These are phyloP conservation scores for Escallonia herrerae DNA, from an alignment of 129 eudicot genomes.

Conservation along the genomic window DNA sequence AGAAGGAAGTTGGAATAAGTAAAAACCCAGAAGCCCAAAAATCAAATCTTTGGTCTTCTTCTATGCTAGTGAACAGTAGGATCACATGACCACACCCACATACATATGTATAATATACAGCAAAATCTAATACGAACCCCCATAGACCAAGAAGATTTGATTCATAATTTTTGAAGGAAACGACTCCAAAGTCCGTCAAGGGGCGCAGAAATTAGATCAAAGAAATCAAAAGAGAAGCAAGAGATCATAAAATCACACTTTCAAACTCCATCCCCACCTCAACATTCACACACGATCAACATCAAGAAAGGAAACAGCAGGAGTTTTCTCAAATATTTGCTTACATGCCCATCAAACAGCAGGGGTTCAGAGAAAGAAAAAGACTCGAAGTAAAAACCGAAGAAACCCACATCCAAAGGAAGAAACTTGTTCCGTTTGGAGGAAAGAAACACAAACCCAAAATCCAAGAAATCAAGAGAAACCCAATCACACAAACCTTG, in stretches of 20 bases:
- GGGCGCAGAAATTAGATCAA: not conserved
- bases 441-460: no score
- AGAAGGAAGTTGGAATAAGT: slow-evolving; percentile 7
- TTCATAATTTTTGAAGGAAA: not conserved
- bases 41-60: slow-evolving; percentile 26
- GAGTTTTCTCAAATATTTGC: no score
- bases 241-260: slow-evolving; percentile 19
- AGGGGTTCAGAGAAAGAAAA: no score
- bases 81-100: slow-evolving; percentile 3
- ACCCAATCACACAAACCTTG: no score
- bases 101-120: not conserved
- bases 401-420: no score
- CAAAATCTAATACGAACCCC: not conserved
- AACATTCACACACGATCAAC: no score
- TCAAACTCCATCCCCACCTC: no score
- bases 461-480: no score
- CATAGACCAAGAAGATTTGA: slow-evolving; percentile 20
- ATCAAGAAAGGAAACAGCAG: no score
- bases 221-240: slow-evolving; percentile 4
- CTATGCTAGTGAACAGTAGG: slow-evolving; percentile 25
- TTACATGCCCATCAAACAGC: no score
- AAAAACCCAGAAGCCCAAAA: slow-evolving; percentile 16
- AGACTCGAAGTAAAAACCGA: no score
- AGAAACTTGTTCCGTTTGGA: no score
- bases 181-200: not conserved